Percentiles rank a stretch among this genome's conserved stretches.
phyloP scores from a whole-genome alignment of 2,329 filamentous ascomycete genomes.

The Diaporthe citriasiana region DNA sequence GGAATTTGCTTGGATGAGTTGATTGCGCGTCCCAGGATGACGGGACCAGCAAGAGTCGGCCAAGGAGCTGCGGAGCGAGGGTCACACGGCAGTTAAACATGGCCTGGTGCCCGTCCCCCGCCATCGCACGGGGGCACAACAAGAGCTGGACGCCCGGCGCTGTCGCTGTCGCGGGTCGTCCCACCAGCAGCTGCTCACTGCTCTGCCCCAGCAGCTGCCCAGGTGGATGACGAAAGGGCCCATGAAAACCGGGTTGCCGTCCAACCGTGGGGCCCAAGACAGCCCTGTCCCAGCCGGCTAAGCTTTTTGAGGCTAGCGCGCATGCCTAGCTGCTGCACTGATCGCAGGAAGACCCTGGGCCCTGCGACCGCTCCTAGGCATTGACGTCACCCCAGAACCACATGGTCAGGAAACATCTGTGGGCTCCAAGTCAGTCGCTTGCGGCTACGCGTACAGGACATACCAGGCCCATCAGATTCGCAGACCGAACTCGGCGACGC shows the following conservation, averaged over 20 bases:
- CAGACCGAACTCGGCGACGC: constrained; percentile 17
- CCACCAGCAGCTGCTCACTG: constrained; percentile 13
- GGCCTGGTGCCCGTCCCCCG: constrained; percentile 9
- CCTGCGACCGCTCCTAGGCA: background rate
- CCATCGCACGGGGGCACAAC: background rate
- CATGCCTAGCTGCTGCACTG: constrained; percentile 3
- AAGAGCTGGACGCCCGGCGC: constrained; percentile 3
- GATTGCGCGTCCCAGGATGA: constrained; percentile 29
- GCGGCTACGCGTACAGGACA: background rate
- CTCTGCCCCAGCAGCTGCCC: no score
- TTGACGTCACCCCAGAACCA: constrained; percentile 28
- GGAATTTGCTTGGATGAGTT: constrained; percentile 17
- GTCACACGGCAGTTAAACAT: constrained; percentile 33
- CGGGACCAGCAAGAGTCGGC: constrained; percentile 11
- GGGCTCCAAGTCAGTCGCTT: constrained; percentile 25
- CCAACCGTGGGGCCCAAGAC: constrained; percentile 27
- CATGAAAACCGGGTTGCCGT: constrained; percentile 21
- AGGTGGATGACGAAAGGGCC: constrained; percentile 36
- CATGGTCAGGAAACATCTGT: constrained; percentile 19
- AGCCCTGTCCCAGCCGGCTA: background rate
- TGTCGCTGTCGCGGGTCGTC: constrained; percentile 6
- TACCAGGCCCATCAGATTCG: background rate
- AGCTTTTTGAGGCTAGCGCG: background rate
- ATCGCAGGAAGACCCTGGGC: constrained; percentile 15
- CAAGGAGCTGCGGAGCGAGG: constrained; percentile 24